Evolutionary conservation across 345 rosid genomes (phyloP).

Genomic region (Abelmoschus esculentus): DNA sequence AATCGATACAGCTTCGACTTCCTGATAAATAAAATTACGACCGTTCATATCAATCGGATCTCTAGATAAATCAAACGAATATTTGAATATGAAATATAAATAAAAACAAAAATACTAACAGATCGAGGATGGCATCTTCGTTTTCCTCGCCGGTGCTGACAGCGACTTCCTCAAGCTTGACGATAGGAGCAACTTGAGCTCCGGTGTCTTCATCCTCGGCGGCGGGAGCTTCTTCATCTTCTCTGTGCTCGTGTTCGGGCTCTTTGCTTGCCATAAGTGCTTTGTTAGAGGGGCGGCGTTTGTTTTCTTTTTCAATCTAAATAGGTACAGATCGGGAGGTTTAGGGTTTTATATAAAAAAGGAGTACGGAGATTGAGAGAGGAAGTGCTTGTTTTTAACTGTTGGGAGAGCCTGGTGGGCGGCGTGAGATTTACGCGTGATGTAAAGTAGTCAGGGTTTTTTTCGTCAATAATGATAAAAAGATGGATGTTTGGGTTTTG

Average conservation of each 20-base stretch:
- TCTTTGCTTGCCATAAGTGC: slow-evolving; percentile 48
- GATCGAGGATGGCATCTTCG: slow-evolving; percentile 69
- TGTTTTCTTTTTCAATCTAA: background rate
- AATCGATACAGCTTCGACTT: slow-evolving; percentile 84
- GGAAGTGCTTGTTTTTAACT: background rate
- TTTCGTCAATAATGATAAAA: background rate
- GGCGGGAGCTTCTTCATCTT: slow-evolving; percentile 57
- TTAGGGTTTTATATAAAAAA: slow-evolving; percentile 6
- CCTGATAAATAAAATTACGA: slow-evolving; percentile 26
- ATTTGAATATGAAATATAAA: background rate
- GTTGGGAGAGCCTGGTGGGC: background rate
- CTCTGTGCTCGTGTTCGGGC: slow-evolving; percentile 48
- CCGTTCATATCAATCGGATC: background rate
- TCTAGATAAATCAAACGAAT: background rate
- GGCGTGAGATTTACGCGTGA: background rate
- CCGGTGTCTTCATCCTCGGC: slow-evolving; percentile 94
- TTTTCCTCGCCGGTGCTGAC: slow-evolving; percentile 89
- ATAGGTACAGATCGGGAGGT: background rate
- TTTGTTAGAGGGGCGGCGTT: background rate
- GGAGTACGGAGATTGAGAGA: background rate
- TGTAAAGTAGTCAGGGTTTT: background rate
- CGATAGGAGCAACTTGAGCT: slow-evolving; percentile 80
- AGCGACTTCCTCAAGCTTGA: slow-evolving; percentile 68
- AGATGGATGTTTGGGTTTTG: background rate
- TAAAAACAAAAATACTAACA: slow-evolving; percentile 29